Conservation (phyloP, 495 filamentous ascomycete species). For the Cercophora samala region DNA sequence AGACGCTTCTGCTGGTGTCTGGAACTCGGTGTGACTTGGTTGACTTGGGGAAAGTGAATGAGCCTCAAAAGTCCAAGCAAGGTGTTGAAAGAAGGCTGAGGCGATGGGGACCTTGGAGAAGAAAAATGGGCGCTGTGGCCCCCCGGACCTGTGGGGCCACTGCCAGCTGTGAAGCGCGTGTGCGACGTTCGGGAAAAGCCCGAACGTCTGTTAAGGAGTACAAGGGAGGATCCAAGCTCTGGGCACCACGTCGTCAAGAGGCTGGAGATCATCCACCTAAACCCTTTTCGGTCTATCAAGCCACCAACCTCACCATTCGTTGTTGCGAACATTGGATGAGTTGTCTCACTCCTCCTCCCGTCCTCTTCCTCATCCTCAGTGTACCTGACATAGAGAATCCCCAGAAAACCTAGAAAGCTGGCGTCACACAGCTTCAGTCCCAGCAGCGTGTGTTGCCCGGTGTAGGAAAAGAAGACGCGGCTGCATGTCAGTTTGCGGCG, state of each 20-base stretch:
- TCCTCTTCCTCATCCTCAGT: neutral
- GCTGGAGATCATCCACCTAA: constrained; percentile 13
- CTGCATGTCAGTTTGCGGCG: neutral
- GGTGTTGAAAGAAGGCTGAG: constrained; percentile 16
- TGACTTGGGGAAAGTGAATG: constrained; percentile 8
- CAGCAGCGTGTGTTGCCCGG: neutral
- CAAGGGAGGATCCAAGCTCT: neutral
- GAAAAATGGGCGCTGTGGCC: constrained; percentile 23
- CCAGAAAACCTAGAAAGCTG: neutral
- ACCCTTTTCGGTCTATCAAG: constrained; percentile 6
- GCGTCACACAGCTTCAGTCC: neutral
- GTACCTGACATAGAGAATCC: neutral
- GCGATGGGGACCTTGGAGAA: constrained; percentile 10
- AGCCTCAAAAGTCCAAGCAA: constrained; percentile 14
- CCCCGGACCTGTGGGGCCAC: constrained; percentile 2
- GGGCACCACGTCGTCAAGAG: neutral
- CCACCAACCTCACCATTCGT: constrained; percentile 15
- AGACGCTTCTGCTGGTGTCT: neutral
- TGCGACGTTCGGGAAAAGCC: constrained; percentile 15
- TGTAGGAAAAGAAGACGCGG: neutral
- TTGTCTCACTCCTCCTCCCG: neutral
- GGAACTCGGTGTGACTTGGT: neutral
- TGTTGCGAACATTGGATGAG: constrained; percentile 6
- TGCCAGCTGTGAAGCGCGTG: constrained; percentile 4
- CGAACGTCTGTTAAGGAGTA: constrained; percentile 10